phyloP scores from a whole-genome alignment of 805 yeast genomes.

The Schizosaccharomyces octosporus region DNA sequence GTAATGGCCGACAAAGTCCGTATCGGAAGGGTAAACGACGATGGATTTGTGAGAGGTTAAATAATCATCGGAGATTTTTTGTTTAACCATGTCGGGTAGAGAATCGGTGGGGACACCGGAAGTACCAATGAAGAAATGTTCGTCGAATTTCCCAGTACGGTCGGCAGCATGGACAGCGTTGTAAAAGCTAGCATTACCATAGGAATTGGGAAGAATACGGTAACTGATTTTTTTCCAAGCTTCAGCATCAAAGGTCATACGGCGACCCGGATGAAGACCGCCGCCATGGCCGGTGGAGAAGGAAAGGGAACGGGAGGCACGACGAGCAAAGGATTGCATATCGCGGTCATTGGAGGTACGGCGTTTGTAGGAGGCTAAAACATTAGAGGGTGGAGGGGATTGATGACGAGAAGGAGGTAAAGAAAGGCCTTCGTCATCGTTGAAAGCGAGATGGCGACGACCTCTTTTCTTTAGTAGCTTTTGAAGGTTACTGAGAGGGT shows the following conservation, averaged over 20 bases:
- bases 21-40: slow-evolving; percentile 49
- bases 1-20: slow-evolving; percentile 73
- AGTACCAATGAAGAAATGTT: background rate
- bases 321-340: background rate
- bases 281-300: background rate
- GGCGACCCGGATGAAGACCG: background rate
- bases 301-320: background rate
- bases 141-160: background rate
- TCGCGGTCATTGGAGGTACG: background rate
- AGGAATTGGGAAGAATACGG: background rate
- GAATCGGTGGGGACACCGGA: background rate
- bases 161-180: background rate
- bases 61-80: background rate
- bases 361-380: background rate
- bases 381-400: background rate
- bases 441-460: background rate
- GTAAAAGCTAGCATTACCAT: background rate
- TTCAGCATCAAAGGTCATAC: background rate
- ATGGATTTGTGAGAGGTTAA: slow-evolving; percentile 2
- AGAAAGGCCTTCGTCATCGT: background rate
- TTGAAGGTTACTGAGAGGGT: background rate
- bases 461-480: background rate
- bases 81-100: background rate
- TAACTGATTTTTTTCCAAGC: background rate
- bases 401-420: background rate